phyloP scores from a whole-genome alignment of 768 basidiomycete genomes.

The Pleurotus eryngii region DNA sequence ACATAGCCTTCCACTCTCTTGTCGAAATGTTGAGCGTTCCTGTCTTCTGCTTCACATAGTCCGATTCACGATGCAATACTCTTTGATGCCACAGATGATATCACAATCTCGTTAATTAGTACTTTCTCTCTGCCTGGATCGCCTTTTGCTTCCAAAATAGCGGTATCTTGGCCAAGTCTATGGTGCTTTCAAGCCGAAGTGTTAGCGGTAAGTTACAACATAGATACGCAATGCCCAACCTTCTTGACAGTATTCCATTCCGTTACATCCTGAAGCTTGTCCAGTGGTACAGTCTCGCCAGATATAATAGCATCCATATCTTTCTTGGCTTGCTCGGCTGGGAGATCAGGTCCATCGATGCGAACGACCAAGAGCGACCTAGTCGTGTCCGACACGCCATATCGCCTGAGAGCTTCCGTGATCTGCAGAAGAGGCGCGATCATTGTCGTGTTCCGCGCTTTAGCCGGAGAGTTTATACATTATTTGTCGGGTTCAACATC shows the following conservation, averaged over 20 bases:
- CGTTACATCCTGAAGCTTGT: constrained; percentile 41
- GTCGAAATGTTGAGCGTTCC: no score
- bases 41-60: background rate
- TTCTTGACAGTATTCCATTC: constrained; percentile 78
- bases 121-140: constrained; percentile 31
- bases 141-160: constrained; percentile 30
- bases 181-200: constrained; percentile 44
- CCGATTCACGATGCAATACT: constrained; percentile 41
- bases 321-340: constrained; percentile 36
- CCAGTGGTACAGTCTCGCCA: constrained; percentile 51
- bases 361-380: constrained; percentile 70
- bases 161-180: constrained; percentile 60
- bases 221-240: constrained; percentile 33
- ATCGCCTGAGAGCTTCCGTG: constrained; percentile 80
- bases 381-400: constrained; percentile 72
- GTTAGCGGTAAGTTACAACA: no score
- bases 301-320: constrained; percentile 56
- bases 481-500: constrained; percentile 82
- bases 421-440: constrained; percentile 48
- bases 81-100: constrained; percentile 83
- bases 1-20: no score
- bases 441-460: background rate
- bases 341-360: constrained; percentile 40
- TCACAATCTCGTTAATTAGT: constrained; percentile 62
- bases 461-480: constrained; percentile 38